Base-by-base conservation (phyloP, 345 rosid species). In the Eucalyptus polyanthemos region DNA sequence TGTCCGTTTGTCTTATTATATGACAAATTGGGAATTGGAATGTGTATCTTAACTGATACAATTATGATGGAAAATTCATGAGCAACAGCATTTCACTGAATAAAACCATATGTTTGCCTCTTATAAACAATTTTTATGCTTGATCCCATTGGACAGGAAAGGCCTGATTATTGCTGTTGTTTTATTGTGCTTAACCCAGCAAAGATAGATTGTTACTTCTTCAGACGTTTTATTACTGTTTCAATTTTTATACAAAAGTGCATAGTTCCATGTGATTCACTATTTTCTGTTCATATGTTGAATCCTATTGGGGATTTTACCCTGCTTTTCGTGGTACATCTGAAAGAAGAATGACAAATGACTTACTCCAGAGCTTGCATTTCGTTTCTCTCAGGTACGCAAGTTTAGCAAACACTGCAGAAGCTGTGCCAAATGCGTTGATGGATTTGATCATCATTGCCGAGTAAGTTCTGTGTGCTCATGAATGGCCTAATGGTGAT, bases 381-480 rank as follows among this genome's bases (percentile, higher is more conserved):
- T 60, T 80, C 3, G 16, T 56, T 89, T 89, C 83, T 88, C 83
- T 49, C 91, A 97, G 99, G 99, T 97, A 85, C 94, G 95, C 50
- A 95, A 95, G 92, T 95, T 96, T 89, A 97, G 99, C 96, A 97
- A 97, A 93, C 99, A 97, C 92, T 97, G 99, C 93, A 92, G 99
- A 93, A 97, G 97, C 89, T 97, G 99, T 89, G 95, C 94, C 92
- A 97, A 97, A 90, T 97, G 99, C 85, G 96, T 97, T 76, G 99
- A 97, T 93, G 98, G 98, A 91, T 97, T 97, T 94, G 99, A 97
- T 93, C 99, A 97, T 91, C 99, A 97, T 92, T 97, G 99, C 89
- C 96, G 98, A 91, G 99, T 97, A 92, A 93, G 97, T 89, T 87
- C 76, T 69, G 72, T 51, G 87, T 19, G 34, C 81, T 86, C 53